These are phyloP conservation scores for Brachypodium distachyon DNA, from an alignment of 202 grass and related monocot species.

Conservation along the genomic window DNA sequence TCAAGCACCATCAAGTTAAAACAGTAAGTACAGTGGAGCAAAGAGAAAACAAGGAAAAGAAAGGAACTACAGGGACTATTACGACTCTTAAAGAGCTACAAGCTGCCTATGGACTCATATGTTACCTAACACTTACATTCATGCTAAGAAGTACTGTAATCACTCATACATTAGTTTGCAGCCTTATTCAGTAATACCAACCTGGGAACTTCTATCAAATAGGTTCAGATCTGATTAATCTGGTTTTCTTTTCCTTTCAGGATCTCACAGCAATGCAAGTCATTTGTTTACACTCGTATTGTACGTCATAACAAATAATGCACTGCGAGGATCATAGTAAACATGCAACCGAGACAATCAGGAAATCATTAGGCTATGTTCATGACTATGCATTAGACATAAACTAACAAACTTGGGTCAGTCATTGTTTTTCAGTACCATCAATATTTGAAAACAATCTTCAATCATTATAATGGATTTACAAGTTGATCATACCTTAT, in stretches of 20 bases:
- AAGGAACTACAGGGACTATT: not conserved
- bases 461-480: constrained; percentile 9
- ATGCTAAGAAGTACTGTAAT: constrained; percentile 1
- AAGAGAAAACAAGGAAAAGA: not conserved
- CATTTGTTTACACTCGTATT: not conserved
- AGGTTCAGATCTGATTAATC: not conserved
- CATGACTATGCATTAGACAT: not conserved
- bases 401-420: not conserved
- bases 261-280: not conserved
- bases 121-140: not conserved
- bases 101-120: not conserved
- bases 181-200: not conserved
- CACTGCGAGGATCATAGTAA: not conserved
- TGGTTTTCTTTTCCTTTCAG: not conserved
- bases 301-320: not conserved
- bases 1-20: not conserved
- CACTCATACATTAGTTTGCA: not conserved
- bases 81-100: not conserved
- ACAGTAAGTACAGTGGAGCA: not conserved
- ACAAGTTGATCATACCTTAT: constrained; percentile 32
- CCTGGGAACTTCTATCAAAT: not conserved
- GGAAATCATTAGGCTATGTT: not conserved
- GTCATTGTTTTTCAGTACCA: not conserved
- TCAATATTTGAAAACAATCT: not conserved
- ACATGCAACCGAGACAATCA: not conserved